Base-by-base conservation (phyloP, 768 basidiomycete genomes). In the Suillus occidentalis region DNA sequence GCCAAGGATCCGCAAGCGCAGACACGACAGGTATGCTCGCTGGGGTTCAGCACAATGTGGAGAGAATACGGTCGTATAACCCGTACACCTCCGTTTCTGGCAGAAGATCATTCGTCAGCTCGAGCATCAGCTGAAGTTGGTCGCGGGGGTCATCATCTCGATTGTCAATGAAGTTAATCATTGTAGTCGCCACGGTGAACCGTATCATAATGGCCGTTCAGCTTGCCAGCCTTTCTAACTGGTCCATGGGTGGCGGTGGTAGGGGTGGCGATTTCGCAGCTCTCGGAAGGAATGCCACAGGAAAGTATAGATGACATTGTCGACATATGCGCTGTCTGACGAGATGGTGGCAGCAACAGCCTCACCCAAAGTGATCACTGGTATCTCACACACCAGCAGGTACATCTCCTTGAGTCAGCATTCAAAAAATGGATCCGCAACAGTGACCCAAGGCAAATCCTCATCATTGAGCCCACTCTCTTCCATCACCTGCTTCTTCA, bases 361-460 rank as follows among this genome's bases (percentile, higher is more conserved):
- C 13, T 22, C 22, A 12, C 47, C 12, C 6, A 13, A 25, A 25
- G 13, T 25, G 47, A 3, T 49, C 12, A 49, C 22, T 49, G 47
- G 47, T 49, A 49, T 49, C 22, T 49, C 47, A 13, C 22, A 49
- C 13, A 49, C 47, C 22, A 49, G 47, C 22, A 3, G 47, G 22
- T 10, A 12, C 47, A 49, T 49, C 22, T 49, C 47, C 13, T 28
- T 14, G 5, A 40, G 18, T 55, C 31, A 36, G 18, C 6, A n/a
- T 22, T 14, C 18, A n/a, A 56, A 56, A 34, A 36, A 56, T 20
- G 55, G n/a, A 13, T 56, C 34, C 34, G 13, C 55, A 36, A 56
- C 16, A 56, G 55, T 56, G 36, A 56, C n/a, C 55, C 55, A 56
- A 56, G 34, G 55, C 34, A 56, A 36, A n/a, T n/a, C 53, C 20